Evolutionary conservation across 2,329 filamentous ascomycete genomes (phyloP), one percentile per base, ranked within the genome.

Genomic region (Mariannaea elegans): DNA sequence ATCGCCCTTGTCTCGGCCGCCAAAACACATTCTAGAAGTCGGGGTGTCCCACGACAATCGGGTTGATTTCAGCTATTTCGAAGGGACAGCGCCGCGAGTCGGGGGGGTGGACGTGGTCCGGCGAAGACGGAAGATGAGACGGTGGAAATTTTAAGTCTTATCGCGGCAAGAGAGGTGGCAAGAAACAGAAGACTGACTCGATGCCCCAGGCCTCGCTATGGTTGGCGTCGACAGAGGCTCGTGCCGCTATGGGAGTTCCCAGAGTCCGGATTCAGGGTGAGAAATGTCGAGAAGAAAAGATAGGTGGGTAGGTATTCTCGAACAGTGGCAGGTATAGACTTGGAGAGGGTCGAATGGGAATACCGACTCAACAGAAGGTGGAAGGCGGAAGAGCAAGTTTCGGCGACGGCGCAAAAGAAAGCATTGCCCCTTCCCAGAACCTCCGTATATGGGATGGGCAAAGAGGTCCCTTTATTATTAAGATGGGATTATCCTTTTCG

Each of bases 21-120:
- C 86, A 75, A 90, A 90, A 76, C 88, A 90, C 88, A 90, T 90
- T 59, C 64, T 71, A 61, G 42, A 61, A 34, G 56, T 50, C 59
- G 56, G 47, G 42, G 19, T 31, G 41, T 44, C 48, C 31, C 52
- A 32, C 38, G 29, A n/a, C 12, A 27, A 44, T 32, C n/a, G 21
- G 21, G 24, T 16, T 29, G 21, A 6, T 31, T 34, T 29, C 29
- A 32, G 14, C n/a, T 18, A 18, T 36, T 36, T 14, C 12, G 32
- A n/a, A 14, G 7, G 5, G 32, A 14, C 5, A 36, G 32, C 6
- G 32, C 10, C 41, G 51, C 18, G 31, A 36, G 46, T 38, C 18
- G 44, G 21, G 14, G 14, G 13, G 7, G 19, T 19, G 24, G 27
- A 21, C 23, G 38, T 34, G 21, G 53, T 48, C 39, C 13, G 19